phyloP scores from a whole-genome alignment of 2,329 filamentous ascomycete species.

The Calonectria hongkongensis region DNA sequence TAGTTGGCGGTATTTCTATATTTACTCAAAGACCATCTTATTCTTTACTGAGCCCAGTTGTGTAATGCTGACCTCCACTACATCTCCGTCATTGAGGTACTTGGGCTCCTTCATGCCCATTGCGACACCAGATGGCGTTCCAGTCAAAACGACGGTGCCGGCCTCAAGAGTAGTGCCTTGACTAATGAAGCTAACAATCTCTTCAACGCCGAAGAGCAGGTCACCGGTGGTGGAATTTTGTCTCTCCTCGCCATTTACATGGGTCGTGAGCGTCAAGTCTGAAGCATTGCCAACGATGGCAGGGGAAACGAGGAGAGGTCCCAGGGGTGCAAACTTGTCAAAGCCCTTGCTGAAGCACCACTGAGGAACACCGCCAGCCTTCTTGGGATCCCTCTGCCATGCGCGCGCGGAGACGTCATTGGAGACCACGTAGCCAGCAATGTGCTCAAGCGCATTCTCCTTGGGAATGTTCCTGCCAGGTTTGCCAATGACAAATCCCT shows the following conservation, averaged over 20 bases:
- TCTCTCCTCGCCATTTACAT: conserved; percentile 70
- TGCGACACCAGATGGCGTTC: conserved; percentile 69
- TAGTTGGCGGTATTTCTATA: not conserved
- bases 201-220: conserved; percentile 69
- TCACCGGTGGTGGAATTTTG: conserved; percentile 69
- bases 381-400: conserved; percentile 70
- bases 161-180: conserved; percentile 69
- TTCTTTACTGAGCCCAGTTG: conserved; percentile 60
- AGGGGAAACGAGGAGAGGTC: conserved; percentile 65
- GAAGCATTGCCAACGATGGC: conserved; percentile 55
- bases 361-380: conserved; percentile 64
- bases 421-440: conserved; percentile 67
- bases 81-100: conserved; percentile 65
- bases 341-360: conserved; percentile 75
- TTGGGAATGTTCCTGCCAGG: conserved; percentile 70
- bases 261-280: conserved; percentile 58
- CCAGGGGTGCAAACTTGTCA: conserved; percentile 74
- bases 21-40: conserved; percentile 61
- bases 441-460: conserved; percentile 65
- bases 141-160: conserved; percentile 71
- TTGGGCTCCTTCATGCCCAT: conserved; percentile 66
- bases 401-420: conserved; percentile 75
- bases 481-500: conserved; percentile 71
- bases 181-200: conserved; percentile 67
- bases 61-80: conserved; percentile 65